A percentile compares a stretch with the other conserved stretches of the same genome.
These are phyloP conservation scores for Ceratocystis smalleyi DNA, from an alignment of 2,329 filamentous ascomycete genomes.

Conservation along the genomic window DNA sequence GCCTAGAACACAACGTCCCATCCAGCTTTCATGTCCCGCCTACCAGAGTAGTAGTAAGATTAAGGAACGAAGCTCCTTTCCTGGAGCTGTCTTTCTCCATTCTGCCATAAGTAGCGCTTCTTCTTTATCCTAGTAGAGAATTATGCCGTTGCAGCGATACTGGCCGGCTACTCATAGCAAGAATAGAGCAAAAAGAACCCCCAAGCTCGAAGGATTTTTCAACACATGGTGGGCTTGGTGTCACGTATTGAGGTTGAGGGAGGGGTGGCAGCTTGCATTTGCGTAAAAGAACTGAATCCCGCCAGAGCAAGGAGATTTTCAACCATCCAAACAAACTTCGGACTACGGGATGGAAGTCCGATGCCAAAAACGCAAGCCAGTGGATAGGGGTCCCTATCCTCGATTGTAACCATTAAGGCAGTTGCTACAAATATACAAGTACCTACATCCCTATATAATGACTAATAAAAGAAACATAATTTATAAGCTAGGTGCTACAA, in stretches of 20 bases:
- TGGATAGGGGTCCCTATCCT: not conserved
- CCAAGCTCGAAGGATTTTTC: not conserved
- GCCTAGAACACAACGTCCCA: not conserved
- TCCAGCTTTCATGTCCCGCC: not conserved
- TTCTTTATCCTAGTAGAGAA: not conserved
- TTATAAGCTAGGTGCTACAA: too few relatives aligned
- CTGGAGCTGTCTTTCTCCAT: conserved; percentile 5
- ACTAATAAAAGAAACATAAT: too few relatives aligned
- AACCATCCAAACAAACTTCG: not conserved
- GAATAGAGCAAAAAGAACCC: not conserved
- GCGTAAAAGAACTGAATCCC: not conserved
- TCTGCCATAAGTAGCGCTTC: not conserved
- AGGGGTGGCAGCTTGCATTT: not conserved
- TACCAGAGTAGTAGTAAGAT: not conserved
- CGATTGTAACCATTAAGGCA: not conserved
- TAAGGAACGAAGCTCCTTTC: not conserved
- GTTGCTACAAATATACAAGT: not conserved
- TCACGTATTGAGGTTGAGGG: not conserved
- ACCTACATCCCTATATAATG: too few relatives aligned
- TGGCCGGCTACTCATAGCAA: not conserved
- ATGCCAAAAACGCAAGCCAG: not conserved
- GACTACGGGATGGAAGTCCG: conserved; percentile 13
- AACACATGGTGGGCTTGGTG: not conserved
- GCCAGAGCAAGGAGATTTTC: not conserved
- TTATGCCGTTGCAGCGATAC: conserved; percentile 1